Conservation (phyloP, 805 yeast genomes). For the Hanseniaspora lachancei region DNA sequence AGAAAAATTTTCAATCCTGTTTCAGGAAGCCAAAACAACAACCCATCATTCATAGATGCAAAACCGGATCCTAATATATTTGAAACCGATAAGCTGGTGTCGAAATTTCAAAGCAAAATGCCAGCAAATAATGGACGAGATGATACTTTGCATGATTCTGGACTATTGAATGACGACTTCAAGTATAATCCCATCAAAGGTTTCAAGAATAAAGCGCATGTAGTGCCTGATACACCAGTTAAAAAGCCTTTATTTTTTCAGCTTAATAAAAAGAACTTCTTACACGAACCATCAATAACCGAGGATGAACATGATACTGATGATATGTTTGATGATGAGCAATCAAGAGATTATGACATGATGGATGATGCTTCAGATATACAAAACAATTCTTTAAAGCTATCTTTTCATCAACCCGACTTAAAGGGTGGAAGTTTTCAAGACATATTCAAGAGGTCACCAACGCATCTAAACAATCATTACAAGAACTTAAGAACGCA, state of each 20-base stretch:
- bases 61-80: slow-evolving; percentile 24
- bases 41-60: slow-evolving; percentile 15
- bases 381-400: neutral
- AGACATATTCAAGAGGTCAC: slow-evolving; percentile 7
- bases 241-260: slow-evolving; percentile 3
- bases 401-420: slow-evolving; percentile 4
- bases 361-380: neutral
- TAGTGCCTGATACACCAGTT: slow-evolving; percentile 18
- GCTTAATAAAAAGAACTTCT: neutral
- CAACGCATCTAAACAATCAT: slow-evolving; percentile 1
- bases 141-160: slow-evolving; percentile 12
- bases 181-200: slow-evolving; percentile 6
- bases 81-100: slow-evolving; percentile 21
- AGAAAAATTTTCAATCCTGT: neutral
- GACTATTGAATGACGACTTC: slow-evolving; percentile 11
- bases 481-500: neutral
- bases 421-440: neutral
- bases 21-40: slow-evolving; percentile 1
- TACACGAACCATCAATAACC: neutral
- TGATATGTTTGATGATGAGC: neutral
- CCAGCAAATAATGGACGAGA: slow-evolving; percentile 10
- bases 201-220: slow-evolving; percentile 14
- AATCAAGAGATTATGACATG: neutral
- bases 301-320: neutral
- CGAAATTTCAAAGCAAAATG: slow-evolving; percentile 17